phyloP scores from a whole-genome alignment of 2,329 filamentous ascomycete genomes.

The Aurifilum marmelostoma region DNA sequence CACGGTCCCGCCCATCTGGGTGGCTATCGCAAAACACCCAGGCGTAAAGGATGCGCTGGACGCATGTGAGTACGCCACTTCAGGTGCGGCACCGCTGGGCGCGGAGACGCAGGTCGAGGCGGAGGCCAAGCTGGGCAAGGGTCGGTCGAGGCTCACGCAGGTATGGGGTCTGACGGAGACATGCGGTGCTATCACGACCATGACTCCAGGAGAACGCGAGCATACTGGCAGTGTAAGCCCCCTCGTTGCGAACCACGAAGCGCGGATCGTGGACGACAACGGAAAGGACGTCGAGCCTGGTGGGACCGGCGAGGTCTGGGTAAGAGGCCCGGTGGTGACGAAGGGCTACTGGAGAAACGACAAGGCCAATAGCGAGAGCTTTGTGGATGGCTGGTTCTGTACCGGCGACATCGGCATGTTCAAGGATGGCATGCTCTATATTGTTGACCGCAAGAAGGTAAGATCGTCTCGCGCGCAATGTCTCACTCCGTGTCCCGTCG shows the following conservation, averaged over 20 bases:
- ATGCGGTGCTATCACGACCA: slow-evolving; percentile 50
- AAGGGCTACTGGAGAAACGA: slow-evolving; percentile 73
- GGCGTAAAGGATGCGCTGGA: slow-evolving; percentile 60
- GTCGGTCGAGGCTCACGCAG: slow-evolving; percentile 49
- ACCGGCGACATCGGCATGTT: slow-evolving; percentile 79
- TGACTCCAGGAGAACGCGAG: slow-evolving; percentile 45
- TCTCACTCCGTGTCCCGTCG: neutral
- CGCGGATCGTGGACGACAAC: slow-evolving; percentile 45
- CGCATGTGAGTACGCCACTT: slow-evolving; percentile 49
- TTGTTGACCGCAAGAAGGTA: slow-evolving; percentile 78
- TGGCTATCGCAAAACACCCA: slow-evolving; percentile 60
- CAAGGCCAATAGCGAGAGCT: slow-evolving; percentile 64
- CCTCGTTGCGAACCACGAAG: slow-evolving; percentile 43
- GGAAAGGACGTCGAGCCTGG: slow-evolving; percentile 45
- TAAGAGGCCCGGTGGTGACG: slow-evolving; percentile 73
- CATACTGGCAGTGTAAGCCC: slow-evolving; percentile 51
- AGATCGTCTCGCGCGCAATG: slow-evolving; percentile 10
- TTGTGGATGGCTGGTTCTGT: slow-evolving; percentile 69
- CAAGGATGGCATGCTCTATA: slow-evolving; percentile 71
- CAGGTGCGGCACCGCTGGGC: slow-evolving; percentile 61
- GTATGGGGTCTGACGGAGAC: slow-evolving; percentile 65
- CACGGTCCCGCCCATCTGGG: slow-evolving; percentile 63
- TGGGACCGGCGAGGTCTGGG: slow-evolving; percentile 63
- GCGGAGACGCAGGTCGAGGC: slow-evolving; percentile 56
- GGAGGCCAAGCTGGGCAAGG: slow-evolving; percentile 49